Evolutionary conservation across 306 rosid species (phyloP).

Genomic region (Vachellia pachyceras): DNA sequence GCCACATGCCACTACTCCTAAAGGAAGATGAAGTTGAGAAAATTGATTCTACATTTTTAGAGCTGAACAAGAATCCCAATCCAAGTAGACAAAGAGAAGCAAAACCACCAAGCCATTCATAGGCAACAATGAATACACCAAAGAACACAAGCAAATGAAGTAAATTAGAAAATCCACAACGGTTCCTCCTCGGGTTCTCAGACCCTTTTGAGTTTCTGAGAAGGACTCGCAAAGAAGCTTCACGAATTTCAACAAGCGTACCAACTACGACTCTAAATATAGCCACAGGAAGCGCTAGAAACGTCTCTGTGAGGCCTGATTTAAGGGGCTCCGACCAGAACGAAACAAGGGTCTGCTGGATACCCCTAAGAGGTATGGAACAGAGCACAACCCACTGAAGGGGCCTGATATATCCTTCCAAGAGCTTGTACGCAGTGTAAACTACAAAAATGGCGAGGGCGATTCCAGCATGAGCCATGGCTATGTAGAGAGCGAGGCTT

Average conservation of each 20-base stretch:
- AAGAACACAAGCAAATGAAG: slow-evolving; percentile 79
- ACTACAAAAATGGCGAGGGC: slow-evolving; percentile 74
- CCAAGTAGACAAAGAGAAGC: slow-evolving; percentile 64
- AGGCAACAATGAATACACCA: slow-evolving; percentile 68
- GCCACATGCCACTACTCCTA: slow-evolving; percentile 68
- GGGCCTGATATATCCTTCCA: slow-evolving; percentile 77
- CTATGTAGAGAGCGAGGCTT: slow-evolving; percentile 81
- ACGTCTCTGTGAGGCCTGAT: slow-evolving; percentile 79
- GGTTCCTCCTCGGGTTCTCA: slow-evolving; percentile 31
- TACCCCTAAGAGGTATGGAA: slow-evolving; percentile 81
- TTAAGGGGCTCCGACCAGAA: slow-evolving; percentile 80
- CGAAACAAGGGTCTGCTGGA: slow-evolving; percentile 69
- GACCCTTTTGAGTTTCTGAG: slow-evolving; percentile 57
- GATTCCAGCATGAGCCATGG: slow-evolving; percentile 91
- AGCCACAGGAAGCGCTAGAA: slow-evolving; percentile 76
- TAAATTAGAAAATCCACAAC: slow-evolving; percentile 68
- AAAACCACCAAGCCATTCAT: slow-evolving; percentile 68
- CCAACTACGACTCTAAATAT: slow-evolving; percentile 69
- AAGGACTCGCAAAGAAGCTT: slow-evolving; percentile 50
- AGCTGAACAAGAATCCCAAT: slow-evolving; percentile 72
- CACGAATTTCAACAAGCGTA: slow-evolving; percentile 79
- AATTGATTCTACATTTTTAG: slow-evolving; percentile 67
- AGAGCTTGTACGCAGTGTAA: slow-evolving; percentile 65
- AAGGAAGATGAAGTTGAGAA: slow-evolving; percentile 70
- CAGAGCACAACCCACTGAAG: slow-evolving; percentile 89